Evolutionary conservation across 2,329 filamentous ascomycete genomes (phyloP).

Genomic region (Alternaria viburni): DNA sequence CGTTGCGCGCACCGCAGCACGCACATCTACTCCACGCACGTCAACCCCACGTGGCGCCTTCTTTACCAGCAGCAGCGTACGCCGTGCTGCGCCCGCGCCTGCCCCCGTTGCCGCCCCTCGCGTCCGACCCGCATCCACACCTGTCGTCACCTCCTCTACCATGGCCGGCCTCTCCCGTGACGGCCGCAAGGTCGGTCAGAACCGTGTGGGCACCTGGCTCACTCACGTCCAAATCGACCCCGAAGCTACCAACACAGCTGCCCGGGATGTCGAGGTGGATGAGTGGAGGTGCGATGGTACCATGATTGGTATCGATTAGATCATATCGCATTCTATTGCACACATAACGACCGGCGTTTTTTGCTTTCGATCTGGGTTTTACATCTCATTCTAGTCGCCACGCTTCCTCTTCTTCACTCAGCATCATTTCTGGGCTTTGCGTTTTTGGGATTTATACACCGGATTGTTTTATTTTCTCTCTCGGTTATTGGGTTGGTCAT

Average conservation of each 20-base stretch:
- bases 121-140: slow-evolving; percentile 12
- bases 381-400: background rate
- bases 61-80: slow-evolving; percentile 35
- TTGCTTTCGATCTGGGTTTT: background rate
- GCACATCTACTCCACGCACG: slow-evolving; percentile 24
- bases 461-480: background rate
- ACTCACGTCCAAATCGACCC: slow-evolving; percentile 45
- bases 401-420: background rate
- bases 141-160: slow-evolving; percentile 30
- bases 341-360: slow-evolving; percentile 13
- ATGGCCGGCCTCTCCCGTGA: slow-evolving; percentile 49
- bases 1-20: slow-evolving; percentile 35
- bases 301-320: slow-evolving; percentile 44
- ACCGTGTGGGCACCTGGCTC: slow-evolving; percentile 49
- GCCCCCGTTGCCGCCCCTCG: background rate
- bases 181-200: slow-evolving; percentile 43
- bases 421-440: background rate
- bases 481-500: background rate
- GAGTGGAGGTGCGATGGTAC: slow-evolving; percentile 46
- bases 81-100: slow-evolving; percentile 24
- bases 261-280: slow-evolving; percentile 42
- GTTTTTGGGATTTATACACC: background rate
- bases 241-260: slow-evolving; percentile 44
- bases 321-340: background rate
- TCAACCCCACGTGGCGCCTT: slow-evolving; percentile 30